A percentile compares a stretch with the other conserved stretches of the same genome.
phyloP scores from a whole-genome alignment of 2,329 filamentous ascomycete species.

The Simplicillium aogashimaense region DNA sequence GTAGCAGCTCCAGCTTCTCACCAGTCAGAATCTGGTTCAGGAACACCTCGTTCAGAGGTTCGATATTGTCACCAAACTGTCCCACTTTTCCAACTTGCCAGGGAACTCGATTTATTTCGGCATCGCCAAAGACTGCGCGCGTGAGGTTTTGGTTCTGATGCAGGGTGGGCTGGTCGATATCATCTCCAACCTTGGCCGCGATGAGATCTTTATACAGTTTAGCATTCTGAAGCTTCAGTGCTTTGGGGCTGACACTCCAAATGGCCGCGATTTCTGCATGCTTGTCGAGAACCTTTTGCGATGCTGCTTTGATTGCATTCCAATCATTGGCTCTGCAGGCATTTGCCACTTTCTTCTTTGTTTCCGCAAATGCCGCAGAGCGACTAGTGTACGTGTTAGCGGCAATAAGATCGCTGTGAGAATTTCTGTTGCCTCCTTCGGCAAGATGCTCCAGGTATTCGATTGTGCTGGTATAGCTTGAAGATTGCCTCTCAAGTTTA shows the following conservation, averaged over 20 bases:
- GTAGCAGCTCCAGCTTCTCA: constrained; percentile 65
- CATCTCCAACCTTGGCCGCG: constrained; percentile 1
- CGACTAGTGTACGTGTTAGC: constrained; percentile 10
- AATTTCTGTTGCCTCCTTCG: constrained; percentile 4
- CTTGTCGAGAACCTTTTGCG: constrained; percentile 5
- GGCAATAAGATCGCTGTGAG: constrained; percentile 1
- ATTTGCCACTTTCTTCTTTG: constrained; percentile 7
- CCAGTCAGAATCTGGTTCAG: constrained; percentile 78
- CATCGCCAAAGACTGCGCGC: constrained; percentile 3
- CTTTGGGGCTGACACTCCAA: constrained; percentile 4
- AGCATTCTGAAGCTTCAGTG: constrained; percentile 4
- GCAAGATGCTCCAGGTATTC: constrained; percentile 8
- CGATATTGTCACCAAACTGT: constrained; percentile 4
- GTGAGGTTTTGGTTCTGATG: not conserved
- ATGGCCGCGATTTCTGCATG: constrained; percentile 4
- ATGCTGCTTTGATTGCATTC: constrained; percentile 4
- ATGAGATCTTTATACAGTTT: constrained; percentile 3
- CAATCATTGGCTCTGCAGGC: constrained; percentile 6
- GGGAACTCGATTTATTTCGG: constrained; percentile 5
- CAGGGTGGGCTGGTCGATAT: not conserved
- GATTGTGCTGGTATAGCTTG: constrained; percentile 8
- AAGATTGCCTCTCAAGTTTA: constrained; percentile 6
- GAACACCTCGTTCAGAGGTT: constrained; percentile 32
- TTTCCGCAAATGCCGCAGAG: constrained; percentile 8
- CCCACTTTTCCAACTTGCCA: constrained; percentile 6